Conservation (phyloP, 1,139 yeast species). For the Candida sp. region DNA sequence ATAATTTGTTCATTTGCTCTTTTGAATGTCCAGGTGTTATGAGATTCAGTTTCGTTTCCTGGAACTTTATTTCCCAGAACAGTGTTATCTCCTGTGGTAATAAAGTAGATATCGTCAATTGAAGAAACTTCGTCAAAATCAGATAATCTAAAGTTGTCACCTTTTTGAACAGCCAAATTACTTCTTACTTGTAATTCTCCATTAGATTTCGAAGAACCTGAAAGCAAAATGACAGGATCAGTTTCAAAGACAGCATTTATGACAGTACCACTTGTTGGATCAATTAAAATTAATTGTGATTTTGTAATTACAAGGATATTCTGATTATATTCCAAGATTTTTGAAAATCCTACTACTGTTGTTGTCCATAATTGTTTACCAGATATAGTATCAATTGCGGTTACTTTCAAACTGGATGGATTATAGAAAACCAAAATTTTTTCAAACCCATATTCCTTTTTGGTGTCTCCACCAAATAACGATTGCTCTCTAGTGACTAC, state of each 20-base stretch:
- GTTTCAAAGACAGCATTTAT: conserved; percentile 1
- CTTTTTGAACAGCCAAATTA: neutral
- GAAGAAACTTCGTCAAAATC: neutral
- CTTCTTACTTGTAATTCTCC: neutral
- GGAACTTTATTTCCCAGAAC: conserved; percentile 22
- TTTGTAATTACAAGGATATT: conserved; percentile 20
- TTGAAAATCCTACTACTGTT: conserved; percentile 10
- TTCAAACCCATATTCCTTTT: conserved; percentile 30
- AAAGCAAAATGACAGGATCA: conserved; percentile 1
- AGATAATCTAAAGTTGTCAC: neutral
- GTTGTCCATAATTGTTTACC: conserved; percentile 28
- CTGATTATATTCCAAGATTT: conserved; percentile 16
- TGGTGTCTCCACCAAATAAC: neutral
- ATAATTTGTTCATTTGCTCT: conserved; percentile 15
- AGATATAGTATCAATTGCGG: conserved; percentile 29
- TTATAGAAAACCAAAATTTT: conserved; percentile 32
- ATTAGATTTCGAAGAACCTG: conserved; percentile 1
- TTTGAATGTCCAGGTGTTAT: conserved; percentile 28
- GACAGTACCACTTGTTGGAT: conserved; percentile 23
- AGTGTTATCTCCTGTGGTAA: conserved; percentile 10
- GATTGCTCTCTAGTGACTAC: conserved; percentile 4
- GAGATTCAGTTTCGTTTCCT: conserved; percentile 5
- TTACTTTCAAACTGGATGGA: conserved; percentile 14
- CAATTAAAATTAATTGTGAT: conserved; percentile 13
- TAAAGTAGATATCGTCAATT: conserved; percentile 10